These are phyloP conservation scores for Rhizomucor pusillus DNA, from an alignment of 371 early-diverging fungal species.

Conservation along the genomic window DNA sequence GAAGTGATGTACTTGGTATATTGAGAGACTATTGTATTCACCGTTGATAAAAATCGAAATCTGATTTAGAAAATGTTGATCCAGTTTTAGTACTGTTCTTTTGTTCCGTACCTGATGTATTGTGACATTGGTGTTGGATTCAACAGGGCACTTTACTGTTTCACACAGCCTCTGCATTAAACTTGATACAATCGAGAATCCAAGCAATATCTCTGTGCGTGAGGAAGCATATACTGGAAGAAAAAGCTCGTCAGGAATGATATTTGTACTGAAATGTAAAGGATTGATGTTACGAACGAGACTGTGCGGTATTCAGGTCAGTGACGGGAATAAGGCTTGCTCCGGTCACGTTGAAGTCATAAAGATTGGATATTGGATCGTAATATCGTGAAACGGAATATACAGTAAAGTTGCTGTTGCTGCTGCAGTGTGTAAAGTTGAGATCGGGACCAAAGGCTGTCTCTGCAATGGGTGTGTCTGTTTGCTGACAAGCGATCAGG, in stretches of 20 bases:
- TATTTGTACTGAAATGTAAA: background rate
- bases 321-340: background rate
- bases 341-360: background rate
- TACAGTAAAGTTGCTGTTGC: background rate
- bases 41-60: background rate
- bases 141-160: background rate
- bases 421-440: too few species aligned
- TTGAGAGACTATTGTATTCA: constrained; percentile 9
- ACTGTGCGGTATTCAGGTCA: background rate
- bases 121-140: background rate
- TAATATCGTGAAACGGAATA: background rate
- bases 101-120: background rate
- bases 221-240: background rate
- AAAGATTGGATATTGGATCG: background rate
- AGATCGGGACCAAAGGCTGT: too few species aligned
- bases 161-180: background rate
- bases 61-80: background rate
- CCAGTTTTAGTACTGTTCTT: too few species aligned
- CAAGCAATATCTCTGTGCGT: background rate
- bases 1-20: constrained; percentile 19
- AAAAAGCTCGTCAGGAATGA: background rate
- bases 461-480: too few species aligned
- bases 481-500: too few species aligned
- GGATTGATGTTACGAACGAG: background rate
- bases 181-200: background rate